Evolutionary conservation across 257 asterid species (phyloP).

Genomic region (Ocimum tenuiflorum): DNA sequence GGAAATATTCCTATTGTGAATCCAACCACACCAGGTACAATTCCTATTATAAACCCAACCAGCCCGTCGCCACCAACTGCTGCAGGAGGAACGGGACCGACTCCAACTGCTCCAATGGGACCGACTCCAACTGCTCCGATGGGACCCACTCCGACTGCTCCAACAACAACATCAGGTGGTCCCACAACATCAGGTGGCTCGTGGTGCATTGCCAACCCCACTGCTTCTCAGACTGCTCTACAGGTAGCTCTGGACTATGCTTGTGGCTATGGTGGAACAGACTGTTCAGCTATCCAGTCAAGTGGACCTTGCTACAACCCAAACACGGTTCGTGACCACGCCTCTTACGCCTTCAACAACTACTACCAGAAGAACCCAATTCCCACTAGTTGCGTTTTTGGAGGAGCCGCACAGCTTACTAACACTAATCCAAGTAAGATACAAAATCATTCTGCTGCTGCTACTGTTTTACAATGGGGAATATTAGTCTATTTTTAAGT

Average conservation of each 20-base stretch:
- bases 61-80: conserved; percentile 33
- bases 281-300: conserved; percentile 73
- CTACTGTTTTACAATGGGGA: not conserved
- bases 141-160: conserved; percentile 26
- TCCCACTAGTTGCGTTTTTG: conserved; percentile 84
- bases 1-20: conserved; percentile 64
- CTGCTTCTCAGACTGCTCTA: conserved; percentile 65
- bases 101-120: conserved; percentile 24
- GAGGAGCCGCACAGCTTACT: conserved; percentile 78
- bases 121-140: conserved; percentile 26
- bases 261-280: conserved; percentile 93
- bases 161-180: not conserved
- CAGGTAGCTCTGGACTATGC: conserved; percentile 98
- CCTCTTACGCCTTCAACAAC: conserved; percentile 82
- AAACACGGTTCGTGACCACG: conserved; percentile 63
- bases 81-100: conserved; percentile 15
- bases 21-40: conserved; percentile 56
- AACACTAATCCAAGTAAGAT: conserved; percentile 81
- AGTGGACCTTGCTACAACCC: conserved; percentile 71
- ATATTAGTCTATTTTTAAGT: no score
- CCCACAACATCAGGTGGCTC: conserved; percentile 33
- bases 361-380: conserved; percentile 85
- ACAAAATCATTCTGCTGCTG: not conserved
- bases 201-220: conserved; percentile 79
- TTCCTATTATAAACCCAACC: conserved; percentile 33